These are phyloP conservation scores for Deuterostichococcus epilithicus DNA, from an alignment of 139 green algal genomes.

Conservation along the genomic window DNA sequence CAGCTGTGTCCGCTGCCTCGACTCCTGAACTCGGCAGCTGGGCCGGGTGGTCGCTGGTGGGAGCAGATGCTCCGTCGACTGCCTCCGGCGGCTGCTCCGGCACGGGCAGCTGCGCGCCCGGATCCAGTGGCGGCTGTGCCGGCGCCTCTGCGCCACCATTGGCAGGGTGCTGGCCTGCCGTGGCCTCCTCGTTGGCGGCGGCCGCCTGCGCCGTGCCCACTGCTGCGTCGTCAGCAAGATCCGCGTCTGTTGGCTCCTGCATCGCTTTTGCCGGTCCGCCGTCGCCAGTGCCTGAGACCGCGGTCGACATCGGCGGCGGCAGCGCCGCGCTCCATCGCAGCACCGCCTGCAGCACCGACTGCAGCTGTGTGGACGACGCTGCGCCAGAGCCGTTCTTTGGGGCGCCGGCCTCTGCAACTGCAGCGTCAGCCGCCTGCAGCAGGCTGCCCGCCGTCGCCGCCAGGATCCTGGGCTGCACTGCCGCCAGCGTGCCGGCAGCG, in stretches of 20 bases:
- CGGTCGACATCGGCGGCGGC: too few relatives aligned
- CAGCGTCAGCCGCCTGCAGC: not conserved
- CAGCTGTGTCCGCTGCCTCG: too few relatives aligned
- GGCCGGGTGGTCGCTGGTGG: too few relatives aligned
- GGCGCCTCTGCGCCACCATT: not conserved
- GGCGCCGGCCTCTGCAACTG: not conserved
- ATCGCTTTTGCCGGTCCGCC: too few relatives aligned
- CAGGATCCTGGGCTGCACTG: not conserved
- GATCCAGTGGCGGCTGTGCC: too few relatives aligned
- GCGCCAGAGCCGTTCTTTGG: not conserved
- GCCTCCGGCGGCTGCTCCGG: too few relatives aligned
- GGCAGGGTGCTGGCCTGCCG: not conserved
- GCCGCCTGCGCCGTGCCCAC: not conserved
- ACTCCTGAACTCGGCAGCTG: too few relatives aligned
- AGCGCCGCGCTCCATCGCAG: not conserved
- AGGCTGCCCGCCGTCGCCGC: not conserved
- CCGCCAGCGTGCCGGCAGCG: not conserved
- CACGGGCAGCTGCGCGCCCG: too few relatives aligned
- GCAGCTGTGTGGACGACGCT: not conserved
- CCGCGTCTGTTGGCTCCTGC: too few relatives aligned
- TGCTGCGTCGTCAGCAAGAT: not conserved
- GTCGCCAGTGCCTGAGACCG: too few relatives aligned
- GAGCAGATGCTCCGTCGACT: too few relatives aligned
- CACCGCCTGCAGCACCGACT: constrained; percentile 2
- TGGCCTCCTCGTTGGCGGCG: not conserved